These are phyloP conservation scores for Colletotrichum sp. DNA, from an alignment of 2,329 filamentous ascomycete species.

Conservation along the genomic window DNA sequence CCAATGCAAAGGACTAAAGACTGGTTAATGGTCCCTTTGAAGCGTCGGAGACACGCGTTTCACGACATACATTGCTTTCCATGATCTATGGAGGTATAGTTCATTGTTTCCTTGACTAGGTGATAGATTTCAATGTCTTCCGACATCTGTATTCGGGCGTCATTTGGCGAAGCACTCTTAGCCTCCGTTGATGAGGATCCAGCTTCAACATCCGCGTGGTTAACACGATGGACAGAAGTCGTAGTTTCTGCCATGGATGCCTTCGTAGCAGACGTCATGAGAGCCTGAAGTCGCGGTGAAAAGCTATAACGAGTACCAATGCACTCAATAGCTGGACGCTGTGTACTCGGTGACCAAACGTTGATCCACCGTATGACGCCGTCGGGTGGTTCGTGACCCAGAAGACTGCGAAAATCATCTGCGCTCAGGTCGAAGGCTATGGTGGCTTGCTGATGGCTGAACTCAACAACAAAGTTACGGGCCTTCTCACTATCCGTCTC, in stretches of 20 bases:
- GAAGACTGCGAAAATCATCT: slow-evolving; percentile 43
- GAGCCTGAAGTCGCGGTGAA: slow-evolving; percentile 66
- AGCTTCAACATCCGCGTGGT: neutral
- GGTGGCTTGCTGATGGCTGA: slow-evolving; percentile 58
- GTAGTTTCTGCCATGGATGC: neutral
- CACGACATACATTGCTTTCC: slow-evolving; percentile 61
- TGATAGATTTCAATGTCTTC: slow-evolving; percentile 43
- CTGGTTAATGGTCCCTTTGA: neutral
- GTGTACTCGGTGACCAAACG: slow-evolving; percentile 70
- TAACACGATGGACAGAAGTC: neutral
- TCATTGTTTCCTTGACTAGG: slow-evolving; percentile 74
- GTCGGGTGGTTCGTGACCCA: slow-evolving; percentile 29
- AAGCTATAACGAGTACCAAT: slow-evolving; percentile 71
- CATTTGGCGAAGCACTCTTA: slow-evolving; percentile 4
- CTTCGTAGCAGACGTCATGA: slow-evolving; percentile 58
- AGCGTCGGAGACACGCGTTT: neutral
- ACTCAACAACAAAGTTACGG: slow-evolving; percentile 69
- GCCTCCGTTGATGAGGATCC: neutral
- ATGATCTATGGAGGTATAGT: slow-evolving; percentile 76
- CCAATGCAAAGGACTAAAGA: slow-evolving; percentile 70
- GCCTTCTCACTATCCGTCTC: slow-evolving; percentile 45
- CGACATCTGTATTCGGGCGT: neutral
- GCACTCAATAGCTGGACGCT: slow-evolving; percentile 56
- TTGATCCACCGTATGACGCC: slow-evolving; percentile 72
- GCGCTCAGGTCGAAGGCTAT: slow-evolving; percentile 59